Base-by-base conservation (phyloP, 345 rosid genomes). In the Euphorbia peplus region DNA sequence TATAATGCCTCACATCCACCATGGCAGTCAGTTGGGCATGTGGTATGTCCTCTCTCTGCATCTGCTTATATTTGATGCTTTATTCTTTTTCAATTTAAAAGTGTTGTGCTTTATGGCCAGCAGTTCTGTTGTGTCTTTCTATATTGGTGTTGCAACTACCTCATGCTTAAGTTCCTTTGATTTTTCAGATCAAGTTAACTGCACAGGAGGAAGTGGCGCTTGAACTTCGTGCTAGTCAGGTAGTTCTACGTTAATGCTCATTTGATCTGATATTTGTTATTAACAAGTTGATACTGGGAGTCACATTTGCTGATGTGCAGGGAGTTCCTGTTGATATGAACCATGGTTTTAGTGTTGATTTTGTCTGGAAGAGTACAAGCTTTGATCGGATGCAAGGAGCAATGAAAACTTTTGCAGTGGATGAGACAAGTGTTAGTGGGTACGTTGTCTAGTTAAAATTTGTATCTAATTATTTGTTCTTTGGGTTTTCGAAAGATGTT, bases 341-440 rank as follows among this genome's bases (percentile, higher is more conserved):
- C 80, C 99, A 95, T 78, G 98, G 98, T 42, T 86, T 90, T 48
- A 90, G 97, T 81, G 99, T 95, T 75, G 99, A 95, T 81, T 95
- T 95, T 83, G 99, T 95, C 30, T 92, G 99, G 99, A 92, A 95
- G 83, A 95, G 99, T 77, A 95, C 99, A 41, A 95, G 99, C 78
- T 95, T 95, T 83, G 99, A 95, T 76, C 82, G 99, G 70, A 90
- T 90, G 98, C 99, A 95, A 74, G 98, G 97, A 42, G 99, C 99
- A 61, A 90, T 95, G 99, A 92, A 95, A 83, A 88, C 92, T 60
- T 95, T 95, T 92, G 99, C 99, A 8, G 99, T 95, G 60, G 99
- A 95, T 79, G 99, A 90, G 80, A 95, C 98, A 46, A 95, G 99
- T 90, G 99, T 92, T 63, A 95, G 99, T 77, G 99, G 99, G 99